A percentile compares a stretch with the other conserved stretches of the same genome.
phyloP scores from a whole-genome alignment of 2,329 filamentous ascomycete genomes.

The Fonsecaea pugnacius region DNA sequence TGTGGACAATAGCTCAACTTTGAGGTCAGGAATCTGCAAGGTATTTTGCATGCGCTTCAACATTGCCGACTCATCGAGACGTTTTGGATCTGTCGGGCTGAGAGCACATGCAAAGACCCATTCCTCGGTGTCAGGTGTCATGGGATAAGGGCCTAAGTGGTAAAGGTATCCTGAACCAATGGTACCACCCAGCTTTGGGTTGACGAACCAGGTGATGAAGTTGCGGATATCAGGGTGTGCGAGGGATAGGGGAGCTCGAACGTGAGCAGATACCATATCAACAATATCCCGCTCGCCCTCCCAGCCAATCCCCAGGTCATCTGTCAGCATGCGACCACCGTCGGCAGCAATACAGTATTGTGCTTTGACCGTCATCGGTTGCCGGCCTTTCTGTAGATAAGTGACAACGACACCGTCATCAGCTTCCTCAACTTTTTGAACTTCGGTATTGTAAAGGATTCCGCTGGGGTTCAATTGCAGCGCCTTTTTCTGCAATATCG shows the following conservation, averaged over 20 bases:
- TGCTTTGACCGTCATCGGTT: conserved; percentile 31
- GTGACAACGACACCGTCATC: conserved; percentile 37
- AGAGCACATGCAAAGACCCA: conserved; percentile 43
- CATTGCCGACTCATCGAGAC: conserved; percentile 38
- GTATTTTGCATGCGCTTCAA: conserved; percentile 38
- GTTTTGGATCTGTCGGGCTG: conserved; percentile 36
- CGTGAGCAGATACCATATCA: conserved; percentile 44
- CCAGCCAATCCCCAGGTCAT: conserved; percentile 41
- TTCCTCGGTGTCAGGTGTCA: conserved; percentile 39
- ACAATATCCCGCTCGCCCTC: conserved; percentile 42
- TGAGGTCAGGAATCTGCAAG: conserved; percentile 40
- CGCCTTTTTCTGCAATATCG: conserved; percentile 41
- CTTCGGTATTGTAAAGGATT: conserved; percentile 40
- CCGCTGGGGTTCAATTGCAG: conserved; percentile 41
- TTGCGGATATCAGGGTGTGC: conserved; percentile 40
- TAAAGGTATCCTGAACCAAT: conserved; percentile 44
- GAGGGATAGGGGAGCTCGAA: conserved; percentile 39
- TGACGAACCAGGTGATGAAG: conserved; percentile 46
- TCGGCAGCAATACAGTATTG: conserved; percentile 43
- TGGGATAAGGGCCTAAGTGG: conserved; percentile 43
- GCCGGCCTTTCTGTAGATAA: conserved; percentile 25
- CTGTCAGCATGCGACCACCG: conserved; percentile 41
- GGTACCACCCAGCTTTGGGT: conserved; percentile 43
- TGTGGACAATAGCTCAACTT: conserved; percentile 40
- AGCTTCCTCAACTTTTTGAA: conserved; percentile 36